phyloP scores from a whole-genome alignment of 805 yeast genomes.

The Candida schatavii region DNA sequence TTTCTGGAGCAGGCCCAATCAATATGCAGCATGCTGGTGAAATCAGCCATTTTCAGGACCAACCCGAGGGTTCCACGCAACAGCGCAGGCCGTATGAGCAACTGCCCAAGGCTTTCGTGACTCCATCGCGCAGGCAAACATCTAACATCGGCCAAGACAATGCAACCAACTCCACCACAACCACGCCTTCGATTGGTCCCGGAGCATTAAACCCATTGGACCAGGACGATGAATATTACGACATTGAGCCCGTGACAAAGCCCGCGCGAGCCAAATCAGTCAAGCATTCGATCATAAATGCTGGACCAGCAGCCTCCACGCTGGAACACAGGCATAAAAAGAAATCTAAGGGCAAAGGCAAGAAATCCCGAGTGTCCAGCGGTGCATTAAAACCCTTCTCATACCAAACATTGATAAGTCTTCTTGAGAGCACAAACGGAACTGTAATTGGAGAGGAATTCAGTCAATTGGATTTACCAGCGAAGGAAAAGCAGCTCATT shows the following conservation, averaged over 20 bases:
- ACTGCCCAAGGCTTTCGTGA: no score
- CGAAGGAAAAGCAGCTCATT: conserved; percentile 71
- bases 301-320: conserved; percentile 9
- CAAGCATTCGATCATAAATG: conserved; percentile 21
- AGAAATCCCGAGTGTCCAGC: conserved; percentile 7
- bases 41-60: no score
- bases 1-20: no score
- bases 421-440: conserved; percentile 58
- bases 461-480: conserved; percentile 66
- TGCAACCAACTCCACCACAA: conserved; percentile 4
- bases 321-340: conserved; percentile 16
- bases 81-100: no score
- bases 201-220: conserved; percentile 3
- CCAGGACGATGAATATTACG: conserved; percentile 31
- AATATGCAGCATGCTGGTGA: no score
- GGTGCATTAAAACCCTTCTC: conserved; percentile 34
- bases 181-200: conserved; percentile 8
- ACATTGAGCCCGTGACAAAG: conserved; percentile 33
- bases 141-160: background rate
- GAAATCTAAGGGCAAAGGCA: conserved; percentile 13
- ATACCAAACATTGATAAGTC: conserved; percentile 45
- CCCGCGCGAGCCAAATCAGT: conserved; percentile 34
- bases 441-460: conserved; percentile 69
- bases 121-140: no score
- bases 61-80: no score